These are phyloP conservation scores for Ascochyta koolunga DNA, from an alignment of 2,329 filamentous ascomycete species.

Conservation along the genomic window DNA sequence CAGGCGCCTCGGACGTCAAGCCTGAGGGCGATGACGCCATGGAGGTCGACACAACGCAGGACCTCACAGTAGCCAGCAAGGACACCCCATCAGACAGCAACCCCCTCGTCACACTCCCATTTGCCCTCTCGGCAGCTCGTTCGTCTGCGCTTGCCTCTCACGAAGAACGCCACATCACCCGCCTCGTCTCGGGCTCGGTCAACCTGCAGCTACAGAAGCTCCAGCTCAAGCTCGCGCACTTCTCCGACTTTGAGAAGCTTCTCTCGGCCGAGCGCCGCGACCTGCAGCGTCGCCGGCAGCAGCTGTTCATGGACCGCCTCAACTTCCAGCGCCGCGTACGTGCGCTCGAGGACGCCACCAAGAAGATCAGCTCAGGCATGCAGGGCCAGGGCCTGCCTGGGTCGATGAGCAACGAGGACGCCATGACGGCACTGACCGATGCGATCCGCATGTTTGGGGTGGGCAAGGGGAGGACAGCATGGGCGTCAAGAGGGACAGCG, in stretches of 20 bases:
- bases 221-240: constrained; percentile 93
- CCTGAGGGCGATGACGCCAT: constrained; percentile 63
- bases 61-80: constrained; percentile 48
- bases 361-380: constrained; percentile 48
- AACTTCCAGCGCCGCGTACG: constrained; percentile 86
- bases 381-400: constrained; percentile 42
- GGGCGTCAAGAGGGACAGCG: constrained; percentile 38
- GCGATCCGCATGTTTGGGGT: constrained; percentile 44
- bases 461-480: constrained; percentile 46
- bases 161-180: constrained; percentile 95
- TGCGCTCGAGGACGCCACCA: constrained; percentile 79
- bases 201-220: constrained; percentile 96
- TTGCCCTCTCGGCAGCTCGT: constrained; percentile 85
- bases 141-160: constrained; percentile 89
- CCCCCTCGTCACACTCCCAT: constrained; percentile 74
- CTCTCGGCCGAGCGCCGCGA: constrained; percentile 91
- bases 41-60: constrained; percentile 61
- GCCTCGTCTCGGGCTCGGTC: constrained; percentile 87
- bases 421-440: constrained; percentile 41
- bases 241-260: constrained; percentile 92
- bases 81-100: constrained; percentile 31
- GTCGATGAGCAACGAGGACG: constrained; percentile 41
- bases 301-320: constrained; percentile 90
- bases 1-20: constrained; percentile 55
- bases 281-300: constrained; percentile 87